Evolutionary conservation across 1,284 basidiomycete genomes (phyloP), one percentile per base, ranked within the genome.

Genomic region (Heliocybe sulcata): DNA sequence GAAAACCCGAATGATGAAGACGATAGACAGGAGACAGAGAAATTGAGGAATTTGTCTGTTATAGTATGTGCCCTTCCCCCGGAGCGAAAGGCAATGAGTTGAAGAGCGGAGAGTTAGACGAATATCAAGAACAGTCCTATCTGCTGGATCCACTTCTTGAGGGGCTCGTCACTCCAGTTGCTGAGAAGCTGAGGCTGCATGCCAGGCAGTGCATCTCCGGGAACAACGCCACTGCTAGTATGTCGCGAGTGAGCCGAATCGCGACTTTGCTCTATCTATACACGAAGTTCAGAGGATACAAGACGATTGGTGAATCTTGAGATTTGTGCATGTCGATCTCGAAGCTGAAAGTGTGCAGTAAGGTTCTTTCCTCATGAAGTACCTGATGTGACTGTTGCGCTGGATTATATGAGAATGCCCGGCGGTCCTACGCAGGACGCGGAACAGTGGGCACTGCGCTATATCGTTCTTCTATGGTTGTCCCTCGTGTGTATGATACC

Each of bases 111-210:
- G n/a, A 98, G 94, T 80, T 98, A 42, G 82, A 85, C 67, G 81
- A 86, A 66, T 99, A 98, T 65, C 94, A 98, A 66, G 95, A 98
- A 57, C 91, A 96, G 64, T 79, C 94, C 1, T 93, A 95, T 64
- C 80, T 99, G 0, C 79, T 98, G n/a, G 97, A 99, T 67, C 94
- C 95, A n/a, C 87, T 83, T 63, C 79, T 99, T n/a, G 90, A 94
- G 63, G 67, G 73, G 16, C 84, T 99, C 57, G 82, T 98, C 11
- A 70, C 76, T 1, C 94, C 95, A 0, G 82, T 91, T 2, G 85
- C 93, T 50, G 77, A 81, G 27, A 68, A 69, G n/a, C 69, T 97
- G 45, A 84, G 85, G 63, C 60, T 61, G 9, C 79, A 83, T 60
- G 81, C 85, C n/a, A 78, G 73, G 60, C 60, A 65, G 11, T 72